A percentile compares a stretch with the other conserved stretches of the same genome.
phyloP scores from a whole-genome alignment of 108 stramenopile species.

The Discostella pseudostelligera region DNA sequence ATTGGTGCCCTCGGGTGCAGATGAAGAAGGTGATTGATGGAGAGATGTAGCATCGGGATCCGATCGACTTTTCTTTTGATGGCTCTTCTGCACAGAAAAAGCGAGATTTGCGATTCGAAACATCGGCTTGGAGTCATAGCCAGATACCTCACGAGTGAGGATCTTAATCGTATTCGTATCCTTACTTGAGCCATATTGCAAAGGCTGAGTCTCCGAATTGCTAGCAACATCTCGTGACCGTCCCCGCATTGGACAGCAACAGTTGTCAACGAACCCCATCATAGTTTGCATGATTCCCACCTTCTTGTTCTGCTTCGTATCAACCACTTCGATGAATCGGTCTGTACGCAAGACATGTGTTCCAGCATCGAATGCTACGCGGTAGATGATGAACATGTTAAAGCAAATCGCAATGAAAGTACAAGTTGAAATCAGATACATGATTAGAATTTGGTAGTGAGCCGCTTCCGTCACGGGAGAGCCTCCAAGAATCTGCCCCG shows the following conservation, averaged over 20 bases:
- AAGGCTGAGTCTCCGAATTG: conserved; percentile 12
- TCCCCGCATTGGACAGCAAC: conserved; percentile 12
- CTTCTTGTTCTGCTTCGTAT: conserved; percentile 22
- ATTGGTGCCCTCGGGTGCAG: neutral
- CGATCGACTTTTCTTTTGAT: conserved; percentile 13
- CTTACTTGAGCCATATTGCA: conserved; percentile 23
- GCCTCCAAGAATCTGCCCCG: conserved; percentile 90
- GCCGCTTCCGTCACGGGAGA: conserved; percentile 79
- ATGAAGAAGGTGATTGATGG: conserved; percentile 5
- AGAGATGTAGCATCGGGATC: conserved; percentile 3
- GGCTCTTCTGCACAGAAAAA: conserved; percentile 37
- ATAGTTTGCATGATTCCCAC: neutral
- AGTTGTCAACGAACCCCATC: neutral
- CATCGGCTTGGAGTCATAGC: conserved; percentile 2
- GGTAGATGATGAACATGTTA: conserved; percentile 49
- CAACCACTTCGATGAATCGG: conserved; percentile 36
- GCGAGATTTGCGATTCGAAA: conserved; percentile 29
- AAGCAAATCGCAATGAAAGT: conserved; percentile 33
- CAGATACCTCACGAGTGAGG: conserved; percentile 6
- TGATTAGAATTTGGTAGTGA: conserved; percentile 86
- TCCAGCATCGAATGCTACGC: conserved; percentile 60
- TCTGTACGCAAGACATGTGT: conserved; percentile 42
- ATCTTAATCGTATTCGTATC: conserved; percentile 16
- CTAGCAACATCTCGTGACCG: neutral
- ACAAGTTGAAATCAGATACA: conserved; percentile 72